A percentile compares a stretch with the other conserved stretches of the same genome.
These are phyloP conservation scores for Arctostaphylos glauca DNA, from an alignment of 148 eudicot genomes.

Conservation along the genomic window DNA sequence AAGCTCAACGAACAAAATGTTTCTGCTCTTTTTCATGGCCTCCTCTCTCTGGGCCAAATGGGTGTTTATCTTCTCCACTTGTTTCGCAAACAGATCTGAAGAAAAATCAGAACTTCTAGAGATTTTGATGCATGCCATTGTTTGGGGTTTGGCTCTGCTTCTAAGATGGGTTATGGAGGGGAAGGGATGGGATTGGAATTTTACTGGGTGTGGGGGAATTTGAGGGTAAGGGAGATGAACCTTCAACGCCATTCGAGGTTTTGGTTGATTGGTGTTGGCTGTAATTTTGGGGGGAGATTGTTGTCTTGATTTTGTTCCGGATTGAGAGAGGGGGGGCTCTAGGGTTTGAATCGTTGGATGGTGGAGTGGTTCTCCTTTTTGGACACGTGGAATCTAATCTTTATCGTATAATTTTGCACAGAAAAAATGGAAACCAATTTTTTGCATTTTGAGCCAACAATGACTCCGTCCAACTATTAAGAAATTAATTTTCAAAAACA, in stretches of 20 bases:
- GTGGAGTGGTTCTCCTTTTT: background rate
- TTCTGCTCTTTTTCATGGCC: slow-evolving; percentile 56
- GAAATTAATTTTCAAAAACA: no score
- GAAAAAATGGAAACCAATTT: background rate
- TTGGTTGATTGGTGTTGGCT: background rate
- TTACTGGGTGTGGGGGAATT: slow-evolving; percentile 8
- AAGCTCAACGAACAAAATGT: slow-evolving; percentile 61
- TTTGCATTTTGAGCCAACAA: background rate
- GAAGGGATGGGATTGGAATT: slow-evolving; percentile 17
- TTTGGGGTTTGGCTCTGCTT: slow-evolving; percentile 20
- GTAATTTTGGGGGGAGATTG: background rate
- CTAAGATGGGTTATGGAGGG: slow-evolving; percentile 14
- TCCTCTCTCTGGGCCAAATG: slow-evolving; percentile 41
- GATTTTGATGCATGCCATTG: slow-evolving; percentile 34
- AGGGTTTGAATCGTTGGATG: background rate
- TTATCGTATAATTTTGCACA: background rate
- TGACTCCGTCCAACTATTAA: no score
- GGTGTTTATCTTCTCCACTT: slow-evolving; percentile 45
- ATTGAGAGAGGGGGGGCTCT: background rate
- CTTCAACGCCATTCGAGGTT: slow-evolving; percentile 17
- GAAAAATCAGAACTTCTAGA: slow-evolving; percentile 36
- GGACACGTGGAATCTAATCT: background rate
- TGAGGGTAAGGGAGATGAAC: slow-evolving; percentile 20
- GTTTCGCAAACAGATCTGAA: slow-evolving; percentile 35
- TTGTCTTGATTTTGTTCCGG: background rate